phyloP scores from a whole-genome alignment of 805 yeast species.

The Wickerhamomyces xylosicus region DNA sequence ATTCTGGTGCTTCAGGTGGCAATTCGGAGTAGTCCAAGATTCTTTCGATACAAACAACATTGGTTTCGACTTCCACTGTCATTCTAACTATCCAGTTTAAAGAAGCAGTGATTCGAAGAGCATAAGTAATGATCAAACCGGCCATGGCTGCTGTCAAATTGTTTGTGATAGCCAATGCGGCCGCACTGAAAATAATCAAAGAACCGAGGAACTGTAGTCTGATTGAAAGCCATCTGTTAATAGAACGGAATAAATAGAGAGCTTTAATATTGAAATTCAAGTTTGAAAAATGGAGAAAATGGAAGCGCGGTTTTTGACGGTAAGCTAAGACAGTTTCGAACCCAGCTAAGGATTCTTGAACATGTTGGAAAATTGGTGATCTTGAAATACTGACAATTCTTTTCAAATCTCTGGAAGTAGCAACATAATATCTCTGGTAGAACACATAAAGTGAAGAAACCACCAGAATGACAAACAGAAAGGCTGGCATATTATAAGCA shows the following conservation, averaged over 20 bases:
- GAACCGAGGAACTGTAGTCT: constrained; percentile 56
- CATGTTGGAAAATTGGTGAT: constrained; percentile 72
- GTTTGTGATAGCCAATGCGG: constrained; percentile 32
- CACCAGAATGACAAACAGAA: constrained; percentile 33
- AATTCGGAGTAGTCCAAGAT: constrained; percentile 47
- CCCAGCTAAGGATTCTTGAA: constrained; percentile 76
- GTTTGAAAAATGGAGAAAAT: constrained; percentile 46
- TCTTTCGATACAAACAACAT: constrained; percentile 59
- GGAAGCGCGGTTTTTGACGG: constrained; percentile 55
- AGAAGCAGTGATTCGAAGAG: constrained; percentile 43
- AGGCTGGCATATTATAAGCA: constrained; percentile 43
- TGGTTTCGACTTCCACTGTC: constrained; percentile 55
- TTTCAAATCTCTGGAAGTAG: constrained; percentile 69
- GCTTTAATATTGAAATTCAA: constrained; percentile 83
- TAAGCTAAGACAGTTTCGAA: constrained; percentile 72
- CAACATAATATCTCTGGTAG: constrained; percentile 61
- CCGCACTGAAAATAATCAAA: constrained; percentile 38
- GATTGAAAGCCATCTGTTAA: constrained; percentile 56
- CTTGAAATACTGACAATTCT: constrained; percentile 59
- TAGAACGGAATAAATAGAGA: constrained; percentile 48
- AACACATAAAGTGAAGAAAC: constrained; percentile 49
- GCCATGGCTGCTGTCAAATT: constrained; percentile 49
- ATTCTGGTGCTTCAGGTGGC: constrained; percentile 34
- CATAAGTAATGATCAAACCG: constrained; percentile 57
- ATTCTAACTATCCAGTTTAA: constrained; percentile 48